Base-by-base conservation (phyloP, 169 alveolate species). In the Toxoplasma gondii region DNA sequence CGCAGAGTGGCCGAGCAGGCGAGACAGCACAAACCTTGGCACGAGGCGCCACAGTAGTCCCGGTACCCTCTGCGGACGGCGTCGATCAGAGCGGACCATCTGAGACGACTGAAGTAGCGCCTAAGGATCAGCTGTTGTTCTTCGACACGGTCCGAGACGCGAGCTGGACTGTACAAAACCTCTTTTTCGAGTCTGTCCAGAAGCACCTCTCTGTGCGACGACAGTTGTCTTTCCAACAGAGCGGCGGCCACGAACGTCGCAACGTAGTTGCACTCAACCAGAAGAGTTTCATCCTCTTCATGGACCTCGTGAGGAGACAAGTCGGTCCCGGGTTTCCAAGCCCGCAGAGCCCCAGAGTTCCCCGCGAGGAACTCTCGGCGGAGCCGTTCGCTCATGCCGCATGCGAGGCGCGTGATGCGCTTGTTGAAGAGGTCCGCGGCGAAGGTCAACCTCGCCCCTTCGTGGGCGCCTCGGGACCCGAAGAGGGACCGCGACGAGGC, bases 141-240 rank as follows among this genome's bases (percentile, higher is more conserved):
- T 36, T 58, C 94, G 36, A 67, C 36, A 34, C 78, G 54, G 43
- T 74, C 94, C n/a, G 41, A 10, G 39, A 91, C 24, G 1, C 90
- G 70, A 9, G 74, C 49, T 24, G 94, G 90, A 27, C 36, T 0
- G 41, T 12, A 54, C 44, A 91, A 54, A 2, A 0, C 17, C 53
- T 91, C 69, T 83, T 91, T 43, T 81, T 91, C 90, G 45, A 80
- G 27, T 29, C 88, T 39, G 78, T 91, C 94, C 82, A 91, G 82
- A 70, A 91, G 94, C 90, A 34, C 31, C 17, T 27, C 88, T 39
- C 54, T 81, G 80, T 36, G 90, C 64, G 7, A 27, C n/a, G 54
- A 10, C 92, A 88, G 84, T 54, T 53, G 82, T 38, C 74, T 27
- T 84, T 45, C 88, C 82, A 74, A 81, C 80, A 91, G 90, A 54